Base-by-base conservation (phyloP, 179 eudicot species). In the Patellifolia procumbens region DNA sequence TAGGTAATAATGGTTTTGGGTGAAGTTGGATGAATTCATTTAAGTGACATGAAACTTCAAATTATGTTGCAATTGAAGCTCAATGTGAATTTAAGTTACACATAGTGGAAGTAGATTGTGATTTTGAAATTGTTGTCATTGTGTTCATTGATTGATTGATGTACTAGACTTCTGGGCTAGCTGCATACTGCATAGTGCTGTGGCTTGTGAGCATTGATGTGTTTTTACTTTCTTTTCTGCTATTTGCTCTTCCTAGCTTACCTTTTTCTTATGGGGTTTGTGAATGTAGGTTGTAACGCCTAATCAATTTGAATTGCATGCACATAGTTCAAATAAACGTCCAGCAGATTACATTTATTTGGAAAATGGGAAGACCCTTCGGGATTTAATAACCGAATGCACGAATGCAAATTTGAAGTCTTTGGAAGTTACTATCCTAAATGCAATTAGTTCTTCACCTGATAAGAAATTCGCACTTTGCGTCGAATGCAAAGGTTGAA, bases 331-430 rank as follows among this genome's bases (percentile, higher is more conserved):
- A 37, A 90, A 91, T 66, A 95, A 88, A 71, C 93, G 98, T 12
- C 92, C 97, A 24, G 83, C 97, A 15, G 97, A 92, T 51, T 92
- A 93, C 78, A 90, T 89, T 22, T 86, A 81, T 76, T 49, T 95
- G 80, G 88, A 90, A 45, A 95, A 93, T 78, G 94, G 98, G 16
- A 89, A 83, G 24, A 86, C 85, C 20, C 81, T 95, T 55, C 85
- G 95, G 9, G 88, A 93, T 56, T 86, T 95, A 42, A 32, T 95
- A 64, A 85, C 85, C 61, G 89, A 82, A n/a, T 95, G 98, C 82
- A 90, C 86, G 77, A 45, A 42, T 37, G 85, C 80, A 42, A 77
- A 79, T 3, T 75, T 63, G 51, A 87, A 82, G 28, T 55, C 76
- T 49, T 71, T 93, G 81, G 86, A 80, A 77, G 79, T 15, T 20